These are phyloP conservation scores for Trichoderma endophyticum DNA, from an alignment of 2,329 filamentous ascomycete species.

Conservation along the genomic window DNA sequence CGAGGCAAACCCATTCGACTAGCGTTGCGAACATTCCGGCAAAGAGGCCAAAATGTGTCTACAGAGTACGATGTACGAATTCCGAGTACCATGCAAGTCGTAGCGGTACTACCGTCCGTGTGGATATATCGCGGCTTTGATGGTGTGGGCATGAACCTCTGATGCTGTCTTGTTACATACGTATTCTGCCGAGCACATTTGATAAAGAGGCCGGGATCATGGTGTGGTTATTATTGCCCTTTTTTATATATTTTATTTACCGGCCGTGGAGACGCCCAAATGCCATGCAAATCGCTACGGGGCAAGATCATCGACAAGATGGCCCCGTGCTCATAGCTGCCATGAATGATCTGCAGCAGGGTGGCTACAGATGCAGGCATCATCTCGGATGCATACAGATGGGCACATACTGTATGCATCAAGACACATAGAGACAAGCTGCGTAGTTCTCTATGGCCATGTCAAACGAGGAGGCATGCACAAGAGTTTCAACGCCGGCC, in stretches of 20 bases:
- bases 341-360: slow-evolving; percentile 19
- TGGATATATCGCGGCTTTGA: background rate
- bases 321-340: slow-evolving; percentile 15
- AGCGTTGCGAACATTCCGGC: slow-evolving; percentile 1
- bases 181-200: background rate
- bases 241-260: background rate
- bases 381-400: slow-evolving; percentile 4
- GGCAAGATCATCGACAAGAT: slow-evolving; percentile 3
- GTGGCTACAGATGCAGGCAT: slow-evolving; percentile 14
- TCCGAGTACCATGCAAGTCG: background rate
- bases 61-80: background rate
- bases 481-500: background rate
- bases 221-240: background rate
- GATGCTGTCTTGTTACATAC: background rate
- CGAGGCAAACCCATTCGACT: slow-evolving; percentile 12
- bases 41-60: background rate
- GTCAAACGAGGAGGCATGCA: background rate
- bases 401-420: background rate
- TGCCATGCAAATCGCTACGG: background rate
- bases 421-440: background rate
- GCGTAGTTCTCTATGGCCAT: background rate
- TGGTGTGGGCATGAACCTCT: background rate
- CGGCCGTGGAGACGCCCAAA: background rate
- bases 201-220: background rate
- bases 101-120: background rate